Conservation (phyloP, 2,329 filamentous ascomycete genomes). For the Colletotrichum sublineola region DNA sequence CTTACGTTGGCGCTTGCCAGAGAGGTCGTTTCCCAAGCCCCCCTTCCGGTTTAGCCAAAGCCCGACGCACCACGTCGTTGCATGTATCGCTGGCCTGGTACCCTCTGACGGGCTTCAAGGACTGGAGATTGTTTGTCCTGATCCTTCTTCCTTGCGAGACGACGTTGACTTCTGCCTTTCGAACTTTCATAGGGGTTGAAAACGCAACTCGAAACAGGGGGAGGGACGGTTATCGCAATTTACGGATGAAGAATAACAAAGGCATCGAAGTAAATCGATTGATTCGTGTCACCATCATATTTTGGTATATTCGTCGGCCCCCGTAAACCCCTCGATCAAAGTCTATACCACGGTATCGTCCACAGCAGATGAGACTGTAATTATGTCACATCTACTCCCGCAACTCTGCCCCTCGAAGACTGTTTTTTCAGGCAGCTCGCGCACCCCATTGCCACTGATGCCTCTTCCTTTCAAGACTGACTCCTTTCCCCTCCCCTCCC, state of each 20-base stretch:
- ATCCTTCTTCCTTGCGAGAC: neutral
- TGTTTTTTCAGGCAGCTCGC: neutral
- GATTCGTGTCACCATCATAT: neutral
- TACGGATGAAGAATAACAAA: too few species aligned
- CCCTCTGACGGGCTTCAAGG: neutral
- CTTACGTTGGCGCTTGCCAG: neutral
- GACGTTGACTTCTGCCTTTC: too few species aligned
- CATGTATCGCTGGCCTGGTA: neutral
- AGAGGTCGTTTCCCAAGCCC: neutral
- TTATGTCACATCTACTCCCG: conserved; percentile 12
- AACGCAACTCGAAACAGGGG: too few species aligned
- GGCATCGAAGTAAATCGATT: neutral
- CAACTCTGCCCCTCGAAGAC: neutral
- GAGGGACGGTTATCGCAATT: neutral
- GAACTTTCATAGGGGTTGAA: neutral
- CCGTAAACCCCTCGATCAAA: neutral
- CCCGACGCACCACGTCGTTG: neutral
- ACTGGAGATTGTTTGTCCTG: neutral
- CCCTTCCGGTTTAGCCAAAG: neutral
- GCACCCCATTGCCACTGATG: neutral
- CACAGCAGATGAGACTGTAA: neutral
- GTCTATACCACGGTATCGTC: neutral
- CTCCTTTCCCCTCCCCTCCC: neutral
- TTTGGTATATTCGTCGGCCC: conserved; percentile 14
- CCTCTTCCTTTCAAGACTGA: neutral